A percentile compares a stretch with the other conserved stretches of the same genome.
Conservation (phyloP, 192 early-diverging fungal species). For the Rhizoclosmatium globosum region DNA sequence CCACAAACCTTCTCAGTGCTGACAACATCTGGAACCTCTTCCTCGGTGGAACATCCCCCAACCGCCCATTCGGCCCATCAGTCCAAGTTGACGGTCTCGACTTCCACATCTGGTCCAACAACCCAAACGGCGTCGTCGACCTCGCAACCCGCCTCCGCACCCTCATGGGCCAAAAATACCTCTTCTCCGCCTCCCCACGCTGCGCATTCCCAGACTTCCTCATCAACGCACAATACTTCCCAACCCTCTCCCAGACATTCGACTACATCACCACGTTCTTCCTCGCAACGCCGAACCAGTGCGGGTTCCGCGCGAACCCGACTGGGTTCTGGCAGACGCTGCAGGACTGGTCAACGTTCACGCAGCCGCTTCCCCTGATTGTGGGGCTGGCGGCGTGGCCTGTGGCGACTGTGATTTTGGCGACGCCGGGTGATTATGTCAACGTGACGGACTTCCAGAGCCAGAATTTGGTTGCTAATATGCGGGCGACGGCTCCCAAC, state of each 20-base stretch:
- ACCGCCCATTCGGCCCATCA: constrained; percentile 73
- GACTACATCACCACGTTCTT: constrained; percentile 47
- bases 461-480: background rate
- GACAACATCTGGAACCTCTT: constrained; percentile 81
- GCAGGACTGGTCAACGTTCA: constrained; percentile 28
- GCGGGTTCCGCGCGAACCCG: constrained; percentile 41
- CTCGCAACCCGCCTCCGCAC: constrained; percentile 12
- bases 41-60: constrained; percentile 65
- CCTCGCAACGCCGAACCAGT: constrained; percentile 24
- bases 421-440: constrained; percentile 45
- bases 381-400: constrained; percentile 39
- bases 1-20: constrained; percentile 54
- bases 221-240: constrained; percentile 8
- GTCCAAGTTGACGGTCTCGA: constrained; percentile 70
- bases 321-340: constrained; percentile 41
- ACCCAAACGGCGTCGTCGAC: constrained; percentile 29
- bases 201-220: constrained; percentile 43
- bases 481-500: background rate
- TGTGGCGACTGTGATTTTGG: constrained; percentile 17
- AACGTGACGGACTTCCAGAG: constrained; percentile 4
- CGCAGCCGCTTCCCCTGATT: constrained; percentile 11
- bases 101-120: constrained; percentile 49
- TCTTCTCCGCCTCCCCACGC: constrained; percentile 29
- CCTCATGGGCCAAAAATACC: constrained; percentile 29
- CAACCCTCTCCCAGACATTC: background rate